phyloP scores from a whole-genome alignment of 768 basidiomycete genomes.

The Tricholoma bakamatsutake region DNA sequence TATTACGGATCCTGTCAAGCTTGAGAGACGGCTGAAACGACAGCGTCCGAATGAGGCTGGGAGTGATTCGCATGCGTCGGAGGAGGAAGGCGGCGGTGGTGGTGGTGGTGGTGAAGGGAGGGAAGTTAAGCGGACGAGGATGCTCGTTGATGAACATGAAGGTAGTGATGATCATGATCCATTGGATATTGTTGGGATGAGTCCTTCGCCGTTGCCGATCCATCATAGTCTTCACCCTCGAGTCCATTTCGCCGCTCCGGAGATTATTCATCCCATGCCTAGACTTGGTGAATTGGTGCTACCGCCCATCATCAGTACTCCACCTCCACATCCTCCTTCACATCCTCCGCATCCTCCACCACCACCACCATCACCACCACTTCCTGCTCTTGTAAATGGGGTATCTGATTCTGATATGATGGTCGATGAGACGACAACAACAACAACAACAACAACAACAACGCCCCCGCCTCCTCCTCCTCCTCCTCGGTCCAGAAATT shows the following conservation, averaged over 20 bases:
- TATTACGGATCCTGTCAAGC: conserved; percentile 68
- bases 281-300: not conserved
- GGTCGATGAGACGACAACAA: conserved; percentile 34
- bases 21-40: conserved; percentile 73
- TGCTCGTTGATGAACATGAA: conserved; percentile 38
- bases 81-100: conserved; percentile 46
- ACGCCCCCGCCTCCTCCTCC: conserved; percentile 11
- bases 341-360: not conserved
- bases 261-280: conserved; percentile 19
- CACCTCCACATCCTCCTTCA: not conserved
- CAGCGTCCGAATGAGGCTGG: conserved; percentile 54
- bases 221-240: conserved; percentile 14
- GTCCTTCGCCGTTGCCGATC: conserved; percentile 23
- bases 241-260: conserved; percentile 46
- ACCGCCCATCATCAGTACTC: not conserved
- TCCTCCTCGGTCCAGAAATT: conserved; percentile 19
- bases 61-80: conserved; percentile 46
- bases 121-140: conserved; percentile 54
- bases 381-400: not conserved
- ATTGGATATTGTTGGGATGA: conserved; percentile 35
- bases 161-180: conserved; percentile 48
- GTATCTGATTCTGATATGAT: conserved; percentile 23
- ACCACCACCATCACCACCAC: too few relatives aligned
- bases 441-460: too few relatives aligned
- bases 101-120: conserved; percentile 34